These are phyloP conservation scores for Solanum virginianum DNA, from an alignment of 257 asterid genomes.

Conservation along the genomic window DNA sequence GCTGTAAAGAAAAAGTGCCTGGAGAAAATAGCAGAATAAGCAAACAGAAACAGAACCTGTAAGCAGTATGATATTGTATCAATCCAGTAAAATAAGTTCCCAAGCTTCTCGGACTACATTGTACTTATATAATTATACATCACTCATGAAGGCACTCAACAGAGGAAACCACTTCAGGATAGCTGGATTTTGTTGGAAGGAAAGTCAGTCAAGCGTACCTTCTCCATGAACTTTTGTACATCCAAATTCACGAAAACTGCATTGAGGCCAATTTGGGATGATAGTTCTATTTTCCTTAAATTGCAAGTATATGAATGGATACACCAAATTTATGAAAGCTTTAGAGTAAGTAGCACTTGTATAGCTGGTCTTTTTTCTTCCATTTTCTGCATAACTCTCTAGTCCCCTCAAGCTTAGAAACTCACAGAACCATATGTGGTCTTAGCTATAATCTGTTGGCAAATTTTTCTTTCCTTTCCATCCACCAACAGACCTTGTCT, in stretches of 20 bases:
- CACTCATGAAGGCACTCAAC: neutral
- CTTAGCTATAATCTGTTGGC: neutral
- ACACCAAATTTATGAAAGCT: neutral
- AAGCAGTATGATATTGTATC: neutral
- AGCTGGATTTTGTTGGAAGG: neutral
- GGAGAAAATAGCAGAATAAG: slow-evolving; percentile 6
- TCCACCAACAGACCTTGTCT: neutral
- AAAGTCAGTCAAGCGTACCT: neutral
- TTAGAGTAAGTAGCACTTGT: neutral
- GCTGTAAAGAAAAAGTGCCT: slow-evolving; percentile 93
- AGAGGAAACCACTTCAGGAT: neutral
- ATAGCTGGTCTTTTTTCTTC: neutral
- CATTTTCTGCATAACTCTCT: neutral
- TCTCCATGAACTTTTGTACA: neutral
- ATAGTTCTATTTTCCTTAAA: neutral
- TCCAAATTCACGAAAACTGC: neutral
- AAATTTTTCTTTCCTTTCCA: neutral
- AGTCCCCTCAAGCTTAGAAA: neutral
- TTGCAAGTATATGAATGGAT: neutral
- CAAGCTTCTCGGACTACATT: neutral
- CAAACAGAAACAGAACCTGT: neutral
- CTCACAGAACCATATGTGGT: neutral
- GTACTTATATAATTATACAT: neutral
- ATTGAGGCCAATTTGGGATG: neutral
- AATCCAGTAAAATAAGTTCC: neutral